Evolutionary conservation across 2,329 filamentous ascomycete genomes (phyloP), one percentile per base, ranked within the genome.

Genomic region (Colletotrichum liaoningense): DNA sequence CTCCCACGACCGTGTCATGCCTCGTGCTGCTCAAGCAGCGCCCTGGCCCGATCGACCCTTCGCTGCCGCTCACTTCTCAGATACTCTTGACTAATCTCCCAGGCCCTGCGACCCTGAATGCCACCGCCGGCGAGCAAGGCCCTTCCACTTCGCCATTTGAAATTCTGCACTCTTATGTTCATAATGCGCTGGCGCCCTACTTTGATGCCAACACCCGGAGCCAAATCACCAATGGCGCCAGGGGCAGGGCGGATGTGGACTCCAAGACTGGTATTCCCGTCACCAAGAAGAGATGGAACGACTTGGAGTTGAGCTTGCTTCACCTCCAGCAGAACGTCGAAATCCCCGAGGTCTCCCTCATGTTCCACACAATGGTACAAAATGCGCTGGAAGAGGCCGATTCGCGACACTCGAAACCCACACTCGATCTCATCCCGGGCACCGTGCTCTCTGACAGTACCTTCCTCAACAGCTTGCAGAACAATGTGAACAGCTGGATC

Each of bases 281-380:
- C n/a, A 96, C 97, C 24, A 98, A 98, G 88, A 98, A 98, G 89
- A 94, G 95, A 80, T 93, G 98, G 82, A 97, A 96, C 63, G 97
- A 99, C 82, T 85, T 99, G 77, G 95, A 98, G 82, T 88, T 98
- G 78, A 97, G 93, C 77, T 86, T 99, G 79, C 89, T 95, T 71
- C 96, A 99, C 80, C 88, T 99, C 67, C 95, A 98, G 83, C 95
- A 99, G 83, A 98, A 99, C 83, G 95, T 98, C 69, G 97, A 99
- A 83, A 98, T 99, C 66, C 97, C 97, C 24, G 95, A 97, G 78
- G 89, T 98, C 64, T 93, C 94, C 22, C 86, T 99, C 75, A 92
- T 94, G 12, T 93, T 98, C 76, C 95, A 98, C 79, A 93, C 95
- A 33, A 90, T 97, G 38, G 95, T 99, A 24, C 95, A 97, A 84